Evolutionary conservation across 345 rosid species (phyloP).

Genomic region (Murraya paniculata): DNA sequence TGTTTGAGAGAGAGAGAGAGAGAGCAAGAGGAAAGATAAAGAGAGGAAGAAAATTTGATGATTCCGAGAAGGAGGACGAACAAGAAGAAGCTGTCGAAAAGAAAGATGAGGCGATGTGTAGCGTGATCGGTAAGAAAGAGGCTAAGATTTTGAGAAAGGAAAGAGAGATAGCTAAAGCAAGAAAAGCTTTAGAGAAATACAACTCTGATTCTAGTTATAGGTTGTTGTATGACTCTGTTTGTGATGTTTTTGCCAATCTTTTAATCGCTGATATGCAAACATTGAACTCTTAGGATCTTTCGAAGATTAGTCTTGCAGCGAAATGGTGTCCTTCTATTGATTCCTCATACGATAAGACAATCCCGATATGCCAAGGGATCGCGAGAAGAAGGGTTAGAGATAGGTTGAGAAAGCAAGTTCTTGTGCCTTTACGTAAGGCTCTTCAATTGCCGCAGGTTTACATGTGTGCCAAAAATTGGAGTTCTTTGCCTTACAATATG

Average conservation of each 20-base stretch:
- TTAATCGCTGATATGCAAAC: neutral
- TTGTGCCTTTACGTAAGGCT: constrained; percentile 12
- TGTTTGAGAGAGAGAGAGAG: no score
- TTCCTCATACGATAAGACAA: neutral
- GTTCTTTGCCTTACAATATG: constrained; percentile 6
- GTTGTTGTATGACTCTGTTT: neutral
- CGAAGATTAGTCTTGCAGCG: constrained; percentile 13
- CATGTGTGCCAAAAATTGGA: constrained; percentile 15
- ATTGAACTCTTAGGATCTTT: neutral
- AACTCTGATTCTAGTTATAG: neutral
- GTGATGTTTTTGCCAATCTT: neutral
- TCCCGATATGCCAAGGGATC: constrained; percentile 12
- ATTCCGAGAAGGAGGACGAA: no score
- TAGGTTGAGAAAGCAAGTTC: constrained; percentile 24
- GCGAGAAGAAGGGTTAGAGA: constrained; percentile 10
- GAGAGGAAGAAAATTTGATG: no score
- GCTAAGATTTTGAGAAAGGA: constrained; percentile 6
- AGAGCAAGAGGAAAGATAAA: no score
- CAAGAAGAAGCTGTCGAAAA: no score
- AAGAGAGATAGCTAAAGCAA: neutral
- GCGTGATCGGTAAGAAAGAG: neutral
- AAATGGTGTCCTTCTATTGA: constrained; percentile 20
- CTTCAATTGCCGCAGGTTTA: constrained; percentile 17
- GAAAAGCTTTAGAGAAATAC: neutral
- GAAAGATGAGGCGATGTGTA: no score